Percentiles rank a stretch among this genome's conserved stretches.
Conservation (phyloP, 495 filamentous ascomycete genomes). For the Penicillium odoratum region DNA sequence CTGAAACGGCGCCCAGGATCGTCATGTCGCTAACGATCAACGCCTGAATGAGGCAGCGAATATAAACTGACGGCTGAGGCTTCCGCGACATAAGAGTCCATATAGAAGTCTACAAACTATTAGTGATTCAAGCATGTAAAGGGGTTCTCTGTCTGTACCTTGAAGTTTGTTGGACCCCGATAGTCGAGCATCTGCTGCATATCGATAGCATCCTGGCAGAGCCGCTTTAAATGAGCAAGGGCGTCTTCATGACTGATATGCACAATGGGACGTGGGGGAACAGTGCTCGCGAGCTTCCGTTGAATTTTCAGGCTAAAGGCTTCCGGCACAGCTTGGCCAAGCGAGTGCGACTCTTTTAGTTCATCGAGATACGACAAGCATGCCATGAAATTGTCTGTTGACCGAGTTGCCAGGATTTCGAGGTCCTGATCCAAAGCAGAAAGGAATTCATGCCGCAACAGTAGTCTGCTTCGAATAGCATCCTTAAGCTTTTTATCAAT, state of each 20-base stretch:
- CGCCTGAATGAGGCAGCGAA: slow-evolving; percentile 76
- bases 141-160: slow-evolving; percentile 22
- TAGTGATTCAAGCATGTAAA: too few relatives aligned
- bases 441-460: slow-evolving; percentile 65
- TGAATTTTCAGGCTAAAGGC: slow-evolving; percentile 92
- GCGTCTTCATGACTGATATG: slow-evolving; percentile 71
- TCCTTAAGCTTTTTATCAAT: slow-evolving; percentile 52
- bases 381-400: slow-evolving; percentile 37
- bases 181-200: slow-evolving; percentile 68
- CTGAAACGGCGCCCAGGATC: slow-evolving; percentile 63
- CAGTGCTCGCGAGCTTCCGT: slow-evolving; percentile 82
- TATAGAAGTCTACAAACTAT: slow-evolving; percentile 43
- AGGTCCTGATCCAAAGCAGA: slow-evolving; percentile 48
- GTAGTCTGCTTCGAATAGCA: slow-evolving; percentile 63
- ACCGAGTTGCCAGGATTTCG: slow-evolving; percentile 40
- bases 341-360: slow-evolving; percentile 54
- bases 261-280: slow-evolving; percentile 89
- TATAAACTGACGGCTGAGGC: slow-evolving; percentile 80
- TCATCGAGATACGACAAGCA: slow-evolving; percentile 48
- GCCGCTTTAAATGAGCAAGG: slow-evolving; percentile 61
- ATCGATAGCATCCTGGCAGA: slow-evolving; percentile 73
- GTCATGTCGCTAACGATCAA: slow-evolving; percentile 71
- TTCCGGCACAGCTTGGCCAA: slow-evolving; percentile 68
- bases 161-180: slow-evolving; percentile 64
- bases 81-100: slow-evolving; percentile 73